phyloP scores from a whole-genome alignment of 2,329 filamentous ascomycete genomes.

The Ceratocystiopsis minuta region DNA sequence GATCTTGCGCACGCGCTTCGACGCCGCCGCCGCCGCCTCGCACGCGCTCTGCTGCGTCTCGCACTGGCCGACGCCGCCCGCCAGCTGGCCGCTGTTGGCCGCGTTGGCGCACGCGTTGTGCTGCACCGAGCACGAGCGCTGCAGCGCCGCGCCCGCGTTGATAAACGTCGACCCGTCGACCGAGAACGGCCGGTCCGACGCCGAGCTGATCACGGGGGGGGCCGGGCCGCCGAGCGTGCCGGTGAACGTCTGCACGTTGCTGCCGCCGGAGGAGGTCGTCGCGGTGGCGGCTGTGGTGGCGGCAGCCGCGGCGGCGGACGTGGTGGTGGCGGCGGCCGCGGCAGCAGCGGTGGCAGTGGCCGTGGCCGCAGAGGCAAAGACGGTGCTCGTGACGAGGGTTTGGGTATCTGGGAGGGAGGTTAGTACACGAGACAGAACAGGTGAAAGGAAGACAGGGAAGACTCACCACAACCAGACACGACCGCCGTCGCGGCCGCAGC shows the following conservation, averaged over 20 bases:
- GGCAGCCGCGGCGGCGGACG: not conserved
- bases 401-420: too few relatives aligned
- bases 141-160: slow-evolving; percentile 24
- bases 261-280: slow-evolving; percentile 8
- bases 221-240: slow-evolving; percentile 23
- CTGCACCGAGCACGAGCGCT: slow-evolving; percentile 31
- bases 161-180: slow-evolving; percentile 39
- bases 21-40: slow-evolving; percentile 11
- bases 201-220: slow-evolving; percentile 22
- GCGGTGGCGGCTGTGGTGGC: slow-evolving; percentile 1
- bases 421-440: too few relatives aligned
- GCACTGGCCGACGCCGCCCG: slow-evolving; percentile 22
- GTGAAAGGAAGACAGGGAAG: too few relatives aligned
- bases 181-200: slow-evolving; percentile 24
- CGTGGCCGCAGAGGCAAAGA: slow-evolving; percentile 15
- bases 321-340: not conserved
- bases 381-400: slow-evolving; percentile 12
- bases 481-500: too few relatives aligned
- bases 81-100: slow-evolving; percentile 24
- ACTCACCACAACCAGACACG: not conserved
- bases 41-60: slow-evolving; percentile 24
- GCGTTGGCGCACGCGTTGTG: slow-evolving; percentile 31
- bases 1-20: slow-evolving; percentile 5
- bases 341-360: slow-evolving; percentile 1
- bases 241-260: slow-evolving; percentile 28